Evolutionary conservation across 768 basidiomycete genomes (phyloP).

Genomic region (Auricularia sp.): DNA sequence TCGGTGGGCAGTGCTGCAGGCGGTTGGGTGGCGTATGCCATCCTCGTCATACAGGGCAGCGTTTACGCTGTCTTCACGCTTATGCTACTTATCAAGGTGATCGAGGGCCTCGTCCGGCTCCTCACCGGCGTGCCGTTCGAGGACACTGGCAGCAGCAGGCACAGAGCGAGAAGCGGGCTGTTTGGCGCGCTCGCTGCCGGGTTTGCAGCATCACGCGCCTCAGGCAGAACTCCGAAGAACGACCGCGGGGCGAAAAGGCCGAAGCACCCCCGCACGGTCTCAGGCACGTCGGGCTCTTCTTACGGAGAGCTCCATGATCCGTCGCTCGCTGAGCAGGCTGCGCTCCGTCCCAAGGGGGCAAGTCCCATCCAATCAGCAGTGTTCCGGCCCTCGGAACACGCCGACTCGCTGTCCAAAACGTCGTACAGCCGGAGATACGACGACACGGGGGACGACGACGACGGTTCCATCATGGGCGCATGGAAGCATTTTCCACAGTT

Average conservation of each 20-base stretch:
- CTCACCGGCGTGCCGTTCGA: constrained; percentile 74
- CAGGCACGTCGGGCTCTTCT: constrained; percentile 12
- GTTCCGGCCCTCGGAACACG: constrained; percentile 8
- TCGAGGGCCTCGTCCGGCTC: constrained; percentile 75
- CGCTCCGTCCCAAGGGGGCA: not conserved
- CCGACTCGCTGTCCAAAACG: constrained; percentile 19
- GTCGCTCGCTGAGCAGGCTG: constrained; percentile 2
- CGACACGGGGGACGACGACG: constrained; percentile 66
- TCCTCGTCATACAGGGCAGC: constrained; percentile 68
- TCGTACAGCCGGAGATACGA: constrained; percentile 23
- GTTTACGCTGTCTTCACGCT: constrained; percentile 74
- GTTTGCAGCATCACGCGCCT: not conserved
- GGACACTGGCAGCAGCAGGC: constrained; percentile 33
- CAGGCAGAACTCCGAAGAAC: constrained; percentile 2
- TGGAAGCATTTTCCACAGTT: constrained; percentile 60
- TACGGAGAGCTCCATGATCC: not conserved
- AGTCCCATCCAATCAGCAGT: not conserved
- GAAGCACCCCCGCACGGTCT: not conserved
- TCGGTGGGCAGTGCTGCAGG: constrained; percentile 69
- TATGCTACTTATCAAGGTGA: constrained; percentile 75
- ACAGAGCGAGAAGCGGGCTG: constrained; percentile 77
- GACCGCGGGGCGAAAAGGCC: not conserved
- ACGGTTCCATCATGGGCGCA: constrained; percentile 87
- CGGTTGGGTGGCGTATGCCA: constrained; percentile 91
- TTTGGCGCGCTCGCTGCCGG: constrained; percentile 50